A percentile compares a stretch with the other conserved stretches of the same genome.
Evolutionary conservation across 2,329 filamentous ascomycete genomes (phyloP).

Genomic region (Hirsutella thompsonii): DNA sequence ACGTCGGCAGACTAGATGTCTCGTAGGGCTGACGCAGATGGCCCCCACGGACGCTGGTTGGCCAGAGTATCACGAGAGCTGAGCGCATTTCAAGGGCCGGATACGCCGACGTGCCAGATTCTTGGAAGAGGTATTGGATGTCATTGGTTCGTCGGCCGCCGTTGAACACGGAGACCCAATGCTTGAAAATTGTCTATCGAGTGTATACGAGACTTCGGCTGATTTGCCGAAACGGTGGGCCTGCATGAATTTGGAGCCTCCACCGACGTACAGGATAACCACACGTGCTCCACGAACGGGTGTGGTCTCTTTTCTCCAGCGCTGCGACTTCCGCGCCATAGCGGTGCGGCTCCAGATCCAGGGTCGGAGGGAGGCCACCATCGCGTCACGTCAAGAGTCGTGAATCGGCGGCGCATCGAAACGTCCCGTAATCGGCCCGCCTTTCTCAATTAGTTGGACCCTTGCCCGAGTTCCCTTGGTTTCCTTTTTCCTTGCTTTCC

Average conservation of each 20-base stretch:
- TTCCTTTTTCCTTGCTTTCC: background rate
- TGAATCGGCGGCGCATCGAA: background rate
- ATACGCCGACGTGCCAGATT: slow-evolving; percentile 3
- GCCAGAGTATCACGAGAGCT: slow-evolving; percentile 6
- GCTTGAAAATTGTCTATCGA: background rate
- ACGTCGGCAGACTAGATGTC: slow-evolving; percentile 5
- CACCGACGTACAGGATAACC: background rate
- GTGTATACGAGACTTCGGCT: slow-evolving; percentile 1
- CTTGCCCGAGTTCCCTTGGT: background rate
- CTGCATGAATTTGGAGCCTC: slow-evolving; percentile 1
- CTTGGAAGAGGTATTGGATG: slow-evolving; percentile 2
- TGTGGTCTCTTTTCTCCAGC: background rate
- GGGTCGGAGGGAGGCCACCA: background rate
- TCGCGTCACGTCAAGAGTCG: background rate
- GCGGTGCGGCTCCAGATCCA: background rate
- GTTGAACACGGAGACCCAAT: background rate
- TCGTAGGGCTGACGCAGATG: slow-evolving; percentile 11
- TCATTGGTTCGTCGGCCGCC: background rate
- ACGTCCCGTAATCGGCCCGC: background rate
- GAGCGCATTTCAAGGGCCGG: slow-evolving; percentile 2
- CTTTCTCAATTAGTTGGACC: background rate
- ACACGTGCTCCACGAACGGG: background rate
- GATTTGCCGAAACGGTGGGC: background rate
- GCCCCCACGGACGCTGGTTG: slow-evolving; percentile 7
- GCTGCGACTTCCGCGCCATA: background rate